phyloP scores from a whole-genome alignment of 306 rosid species.

The Carpinus fangiana region DNA sequence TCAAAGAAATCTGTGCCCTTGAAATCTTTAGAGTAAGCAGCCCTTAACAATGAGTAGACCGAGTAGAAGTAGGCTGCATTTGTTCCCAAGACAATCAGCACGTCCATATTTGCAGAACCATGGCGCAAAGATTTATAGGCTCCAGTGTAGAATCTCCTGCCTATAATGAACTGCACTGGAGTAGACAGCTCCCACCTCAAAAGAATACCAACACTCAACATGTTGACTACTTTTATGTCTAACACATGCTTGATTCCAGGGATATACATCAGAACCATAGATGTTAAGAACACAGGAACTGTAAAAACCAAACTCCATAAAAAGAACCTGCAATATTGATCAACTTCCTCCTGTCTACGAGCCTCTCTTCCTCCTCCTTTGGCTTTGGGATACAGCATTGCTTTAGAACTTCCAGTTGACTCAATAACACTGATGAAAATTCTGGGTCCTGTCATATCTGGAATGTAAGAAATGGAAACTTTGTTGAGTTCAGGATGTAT shows the following conservation, averaged over 20 bases:
- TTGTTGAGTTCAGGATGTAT: slow-evolving; percentile 36
- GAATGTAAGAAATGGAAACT: slow-evolving; percentile 59
- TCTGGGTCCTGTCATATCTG: slow-evolving; percentile 69
- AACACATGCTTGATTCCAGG: slow-evolving; percentile 55
- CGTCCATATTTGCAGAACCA: slow-evolving; percentile 83
- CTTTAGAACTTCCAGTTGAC: slow-evolving; percentile 65
- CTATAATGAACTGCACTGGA: slow-evolving; percentile 73
- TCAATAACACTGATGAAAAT: slow-evolving; percentile 62
- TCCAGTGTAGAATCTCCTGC: slow-evolving; percentile 69
- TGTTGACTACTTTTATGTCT: slow-evolving; percentile 57
- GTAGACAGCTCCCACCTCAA: slow-evolving; percentile 68
- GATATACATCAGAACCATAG: slow-evolving; percentile 78
- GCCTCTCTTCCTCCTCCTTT: slow-evolving; percentile 42
- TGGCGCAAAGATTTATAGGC: slow-evolving; percentile 63
- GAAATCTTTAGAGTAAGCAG: slow-evolving; percentile 53
- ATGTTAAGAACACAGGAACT: slow-evolving; percentile 71
- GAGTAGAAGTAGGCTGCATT: slow-evolving; percentile 89
- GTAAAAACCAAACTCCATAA: slow-evolving; percentile 66
- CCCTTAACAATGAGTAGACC: slow-evolving; percentile 59
- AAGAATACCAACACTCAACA: slow-evolving; percentile 59
- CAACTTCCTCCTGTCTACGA: slow-evolving; percentile 52
- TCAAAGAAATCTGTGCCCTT: slow-evolving; percentile 78
- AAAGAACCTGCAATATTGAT: slow-evolving; percentile 45
- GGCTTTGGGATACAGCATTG: slow-evolving; percentile 51
- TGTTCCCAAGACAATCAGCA: slow-evolving; percentile 78